Evolutionary conservation across 2,329 filamentous ascomycete genomes (phyloP), one percentile per base, ranked within the genome.

Genomic region (Dothideomycetes sp.): DNA sequence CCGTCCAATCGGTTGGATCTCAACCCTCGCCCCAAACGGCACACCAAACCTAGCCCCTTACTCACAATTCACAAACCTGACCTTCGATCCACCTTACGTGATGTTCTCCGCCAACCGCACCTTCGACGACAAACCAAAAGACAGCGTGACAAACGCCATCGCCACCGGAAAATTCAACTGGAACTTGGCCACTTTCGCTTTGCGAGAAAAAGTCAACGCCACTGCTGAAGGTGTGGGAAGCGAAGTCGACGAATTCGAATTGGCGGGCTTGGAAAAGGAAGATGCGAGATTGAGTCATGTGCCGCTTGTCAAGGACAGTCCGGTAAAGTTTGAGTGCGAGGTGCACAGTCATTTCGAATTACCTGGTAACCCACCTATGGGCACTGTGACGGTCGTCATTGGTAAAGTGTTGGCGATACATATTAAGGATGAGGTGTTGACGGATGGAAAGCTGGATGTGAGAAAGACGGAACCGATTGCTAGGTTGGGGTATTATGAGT

Each of bases 1-100:
- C 12, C 67, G 75, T 12, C 74, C 75, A 16, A 78, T 79, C 37
- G 76, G 75, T 47, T 79, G 75, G 74, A 78, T 79, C 51, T 74
- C 68, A 16, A 76, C 74, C 1, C 62, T 67, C 44, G 69, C 67
- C n/a, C 52, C 56, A 12, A 48, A 54, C 5, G 67, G 68, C 44
- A 52, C 58, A 34, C 62, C 71, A 52, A 78, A 78, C 48, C 65
- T 79, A 2, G 75, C 74, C 0, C 75, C 75, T 1, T 79, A 74
- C 58, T 69, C 62, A 0, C 75, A 79, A 56, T 79, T 79, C 64
- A 76, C 72, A 56, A 78, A 78, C 48, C 64, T 79, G 0, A 76
- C 71, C 22, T 79, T 76, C 57, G 73, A 77, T 52, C 75, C 74
- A 0, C 75, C 75, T 0, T 76, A 76, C 51, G 69, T 79, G 19